phyloP scores from a whole-genome alignment of 2,329 filamentous ascomycete species.

The Tolypocladium nubicola region DNA sequence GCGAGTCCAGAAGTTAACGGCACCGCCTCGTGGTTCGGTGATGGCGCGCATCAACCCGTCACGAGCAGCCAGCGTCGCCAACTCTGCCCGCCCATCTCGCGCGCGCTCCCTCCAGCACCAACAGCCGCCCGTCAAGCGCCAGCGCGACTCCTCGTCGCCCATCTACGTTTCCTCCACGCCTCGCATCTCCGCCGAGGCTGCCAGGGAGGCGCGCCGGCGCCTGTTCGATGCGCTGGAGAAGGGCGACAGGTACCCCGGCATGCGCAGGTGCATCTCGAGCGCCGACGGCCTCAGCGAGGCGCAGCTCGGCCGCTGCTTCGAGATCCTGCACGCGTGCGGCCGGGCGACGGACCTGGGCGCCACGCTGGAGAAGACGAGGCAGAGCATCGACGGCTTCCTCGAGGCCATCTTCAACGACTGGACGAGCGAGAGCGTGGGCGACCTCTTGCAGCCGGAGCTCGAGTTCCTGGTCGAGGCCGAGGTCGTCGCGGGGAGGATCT shows the following conservation, averaged over 20 bases:
- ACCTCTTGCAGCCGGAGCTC: conserved; percentile 11
- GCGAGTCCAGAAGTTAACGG: not conserved
- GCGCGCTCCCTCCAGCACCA: not conserved
- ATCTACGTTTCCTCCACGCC: conserved; percentile 6
- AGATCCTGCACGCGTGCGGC: conserved; percentile 21
- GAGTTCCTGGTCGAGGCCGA: conserved; percentile 18
- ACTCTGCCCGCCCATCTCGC: not conserved
- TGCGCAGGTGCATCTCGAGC: conserved; percentile 9
- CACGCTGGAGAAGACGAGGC: conserved; percentile 12
- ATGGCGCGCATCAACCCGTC: not conserved
- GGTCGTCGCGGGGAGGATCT: conserved; percentile 14
- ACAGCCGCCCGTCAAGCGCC: conserved; percentile 2
- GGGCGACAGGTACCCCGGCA: conserved; percentile 8
- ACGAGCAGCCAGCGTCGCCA: not conserved
- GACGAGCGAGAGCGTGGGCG: conserved; percentile 6
- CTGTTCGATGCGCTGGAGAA: conserved; percentile 15
- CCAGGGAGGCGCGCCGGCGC: conserved; percentile 1
- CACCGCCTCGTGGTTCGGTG: not conserved
- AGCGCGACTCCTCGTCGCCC: conserved; percentile 7
- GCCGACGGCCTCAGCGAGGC: conserved; percentile 15
- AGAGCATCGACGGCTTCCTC: conserved; percentile 21
- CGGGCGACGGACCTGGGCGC: conserved; percentile 13
- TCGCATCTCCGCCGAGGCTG: not conserved
- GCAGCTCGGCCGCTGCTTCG: conserved; percentile 18
- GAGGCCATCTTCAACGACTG: conserved; percentile 19